These are phyloP conservation scores for Trypanosoma lewisi DNA, from an alignment of 208 protist species.

Conservation along the genomic window DNA sequence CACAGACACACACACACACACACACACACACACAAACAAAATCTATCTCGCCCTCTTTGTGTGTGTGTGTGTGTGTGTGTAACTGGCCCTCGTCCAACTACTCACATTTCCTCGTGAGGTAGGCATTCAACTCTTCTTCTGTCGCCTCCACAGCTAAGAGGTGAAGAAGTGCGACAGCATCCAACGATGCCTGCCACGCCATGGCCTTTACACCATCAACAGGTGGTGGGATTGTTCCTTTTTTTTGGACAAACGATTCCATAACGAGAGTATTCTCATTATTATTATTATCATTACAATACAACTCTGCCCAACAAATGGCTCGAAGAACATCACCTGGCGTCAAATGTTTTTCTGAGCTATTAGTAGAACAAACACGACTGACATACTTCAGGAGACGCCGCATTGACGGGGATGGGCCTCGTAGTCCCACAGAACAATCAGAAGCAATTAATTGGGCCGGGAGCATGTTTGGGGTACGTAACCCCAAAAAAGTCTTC, in stretches of 20 bases:
- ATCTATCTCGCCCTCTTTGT: too few relatives aligned
- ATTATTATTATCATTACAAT: constrained; percentile 30
- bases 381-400: constrained; percentile 17
- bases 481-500: constrained; percentile 2
- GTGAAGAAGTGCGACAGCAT: constrained; percentile 50
- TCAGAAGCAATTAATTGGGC: background rate
- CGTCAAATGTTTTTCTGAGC: background rate
- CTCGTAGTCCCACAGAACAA: constrained; percentile 26
- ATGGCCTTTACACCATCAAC: constrained; percentile 28
- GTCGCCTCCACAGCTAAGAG: constrained; percentile 55
- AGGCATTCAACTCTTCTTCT: constrained; percentile 44
- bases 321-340: constrained; percentile 38
- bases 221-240: background rate
- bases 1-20: too few relatives aligned
- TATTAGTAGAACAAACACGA: background rate
- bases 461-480: background rate
- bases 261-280: too few relatives aligned
- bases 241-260: background rate
- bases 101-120: constrained; percentile 33
- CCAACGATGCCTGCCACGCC: constrained; percentile 41
- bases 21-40: too few relatives aligned
- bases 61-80: too few relatives aligned
- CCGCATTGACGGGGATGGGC: constrained; percentile 26
- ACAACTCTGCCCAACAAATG: constrained; percentile 71
- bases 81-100: too few relatives aligned